A percentile compares a stretch with the other conserved stretches of the same genome.
phyloP scores from a whole-genome alignment of 2,329 filamentous ascomycete genomes.

The Pseudohalonectria lignicola region DNA sequence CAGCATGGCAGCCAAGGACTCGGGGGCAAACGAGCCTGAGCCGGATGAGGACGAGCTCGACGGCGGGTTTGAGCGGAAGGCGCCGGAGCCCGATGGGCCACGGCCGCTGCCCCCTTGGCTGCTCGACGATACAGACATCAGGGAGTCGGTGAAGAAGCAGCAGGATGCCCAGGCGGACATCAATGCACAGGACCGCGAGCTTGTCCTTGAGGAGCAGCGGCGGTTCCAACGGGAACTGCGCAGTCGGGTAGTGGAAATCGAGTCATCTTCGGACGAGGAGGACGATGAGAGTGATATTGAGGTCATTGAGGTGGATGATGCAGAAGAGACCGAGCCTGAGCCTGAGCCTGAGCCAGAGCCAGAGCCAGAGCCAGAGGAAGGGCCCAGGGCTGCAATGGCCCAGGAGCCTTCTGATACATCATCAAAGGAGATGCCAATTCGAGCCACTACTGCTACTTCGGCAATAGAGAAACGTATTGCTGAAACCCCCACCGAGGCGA shows the following conservation, averaged over 20 bases:
- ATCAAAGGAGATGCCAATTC: too few relatives aligned
- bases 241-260: conserved; percentile 48
- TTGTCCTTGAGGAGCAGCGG: conserved; percentile 43
- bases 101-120: conserved; percentile 71
- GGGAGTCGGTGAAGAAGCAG: conserved; percentile 49
- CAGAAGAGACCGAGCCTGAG: neutral
- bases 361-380: neutral
- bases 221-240: conserved; percentile 28
- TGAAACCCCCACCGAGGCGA: neutral
- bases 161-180: conserved; percentile 45
- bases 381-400: neutral
- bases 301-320: conserved; percentile 37
- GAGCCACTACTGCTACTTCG: neutral
- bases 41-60: conserved; percentile 40
- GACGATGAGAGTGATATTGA: conserved; percentile 40
- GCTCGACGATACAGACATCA: conserved; percentile 51
- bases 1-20: conserved; percentile 8
- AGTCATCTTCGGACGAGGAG: conserved; percentile 44
- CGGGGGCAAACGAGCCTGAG: conserved; percentile 13
- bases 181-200: conserved; percentile 51
- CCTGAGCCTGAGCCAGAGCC: neutral
- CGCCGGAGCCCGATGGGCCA: conserved; percentile 25
- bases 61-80: conserved; percentile 51
- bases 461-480: neutral
- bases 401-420: too few relatives aligned